Base-by-base conservation (phyloP, 2,329 filamentous ascomycete genomes). In the Colletotrichum sp. region DNA sequence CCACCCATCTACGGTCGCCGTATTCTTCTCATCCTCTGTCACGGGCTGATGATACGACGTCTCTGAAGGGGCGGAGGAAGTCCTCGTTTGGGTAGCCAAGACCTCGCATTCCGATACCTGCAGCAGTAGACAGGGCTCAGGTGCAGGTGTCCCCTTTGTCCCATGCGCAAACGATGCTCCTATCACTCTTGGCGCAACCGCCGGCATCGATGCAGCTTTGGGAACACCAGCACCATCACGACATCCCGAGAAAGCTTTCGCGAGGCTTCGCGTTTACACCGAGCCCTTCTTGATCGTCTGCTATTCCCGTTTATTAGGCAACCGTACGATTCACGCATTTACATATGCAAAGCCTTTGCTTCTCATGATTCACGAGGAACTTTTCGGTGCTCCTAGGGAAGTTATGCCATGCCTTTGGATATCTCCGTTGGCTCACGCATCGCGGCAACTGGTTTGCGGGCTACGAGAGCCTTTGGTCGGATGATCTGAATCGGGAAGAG, bases 71-170 rank as follows among this genome's bases (percentile, higher is more conserved):
- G 48, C 72, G 72, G 72, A 34, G 68, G 14, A 68, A n/a, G 36
- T 63, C 65, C 69, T 68, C 71, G 8, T 72, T 68, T 39, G 30
- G 70, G 63, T 14, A 8, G 63, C 39, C 57, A 48, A 59, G 69
- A 24, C 6, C 59, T 26, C 9, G n/a, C 30, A 63, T 21, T 32
- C 24, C 26, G 24, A 64, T 14, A 21, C 13, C 18, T 61, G 36
- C 39, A 67, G 63, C 39, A 67, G 57, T 18, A 13, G 14, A 55
- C 61, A 63, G 39, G 43, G 16, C 24, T 39, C 60, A 64, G 10
- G 68, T 66, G 43, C 68, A 34, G 64, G 52, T 26, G 34, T 34
- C 1, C 3, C 21, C 24, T 39, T 5, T 4, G 63, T 43, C 14
- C 36, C 26, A 43, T 21, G 63, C 24, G 32, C 8, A 3, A 26